Evolutionary conservation across 805 yeast genomes (phyloP).

Genomic region (Scheffersomyces lignosus): DNA sequence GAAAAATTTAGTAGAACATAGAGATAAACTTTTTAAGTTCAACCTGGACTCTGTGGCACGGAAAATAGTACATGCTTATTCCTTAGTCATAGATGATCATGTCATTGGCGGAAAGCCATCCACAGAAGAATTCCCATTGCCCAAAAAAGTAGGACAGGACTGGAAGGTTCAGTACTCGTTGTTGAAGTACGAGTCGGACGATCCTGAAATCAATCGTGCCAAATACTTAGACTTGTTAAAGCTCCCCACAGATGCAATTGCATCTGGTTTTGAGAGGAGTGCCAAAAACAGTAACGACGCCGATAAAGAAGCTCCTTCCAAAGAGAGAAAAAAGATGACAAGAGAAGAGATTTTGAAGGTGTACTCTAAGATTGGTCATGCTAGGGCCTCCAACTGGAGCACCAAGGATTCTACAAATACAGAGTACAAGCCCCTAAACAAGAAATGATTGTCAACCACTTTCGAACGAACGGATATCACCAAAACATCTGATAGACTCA

Average conservation of each 20-base stretch:
- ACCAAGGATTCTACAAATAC: conserved; percentile 20
- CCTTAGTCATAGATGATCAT: conserved; percentile 19
- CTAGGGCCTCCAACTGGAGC: conserved; percentile 26
- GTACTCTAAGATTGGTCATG: conserved; percentile 27
- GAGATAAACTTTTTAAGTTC: conserved; percentile 22
- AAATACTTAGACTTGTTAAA: too few species aligned
- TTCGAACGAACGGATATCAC: not conserved
- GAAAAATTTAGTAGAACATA: conserved; percentile 23
- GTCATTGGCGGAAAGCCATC: conserved; percentile 15
- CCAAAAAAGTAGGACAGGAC: conserved; percentile 18
- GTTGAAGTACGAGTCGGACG: not conserved
- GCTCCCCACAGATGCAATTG: not conserved
- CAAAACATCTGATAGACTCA: not conserved
- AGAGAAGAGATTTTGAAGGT: conserved; percentile 17
- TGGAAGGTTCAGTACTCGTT: conserved; percentile 20
- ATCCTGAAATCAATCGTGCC: not conserved
- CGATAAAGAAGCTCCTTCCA: not conserved
- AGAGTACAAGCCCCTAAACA: conserved; percentile 13
- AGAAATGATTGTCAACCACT: not conserved
- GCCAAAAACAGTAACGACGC: conserved; percentile 4
- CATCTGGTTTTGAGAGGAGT: conserved; percentile 3
- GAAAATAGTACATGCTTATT: conserved; percentile 23
- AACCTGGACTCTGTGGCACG: conserved; percentile 17
- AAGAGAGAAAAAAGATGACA: conserved; percentile 1
- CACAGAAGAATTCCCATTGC: conserved; percentile 20